A percentile compares a stretch with the other conserved stretches of the same genome.
Evolutionary conservation across 1,284 basidiomycete species (phyloP).

Genomic region (Trametes sp.): DNA sequence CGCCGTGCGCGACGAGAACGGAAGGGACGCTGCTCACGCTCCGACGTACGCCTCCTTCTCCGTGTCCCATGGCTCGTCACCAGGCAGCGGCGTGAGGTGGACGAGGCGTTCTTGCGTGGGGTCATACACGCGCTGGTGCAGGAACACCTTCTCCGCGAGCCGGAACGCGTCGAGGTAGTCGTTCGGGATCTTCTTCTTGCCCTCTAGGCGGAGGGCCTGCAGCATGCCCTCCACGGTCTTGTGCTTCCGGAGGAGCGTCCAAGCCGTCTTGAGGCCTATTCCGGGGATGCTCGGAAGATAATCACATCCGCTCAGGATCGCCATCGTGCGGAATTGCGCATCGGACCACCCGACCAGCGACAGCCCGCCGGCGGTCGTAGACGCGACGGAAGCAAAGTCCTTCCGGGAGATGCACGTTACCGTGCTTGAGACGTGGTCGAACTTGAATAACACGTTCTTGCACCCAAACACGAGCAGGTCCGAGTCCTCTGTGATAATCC

Average conservation of each 20-base stretch:
- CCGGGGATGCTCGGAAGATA: constrained; percentile 95
- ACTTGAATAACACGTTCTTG: constrained; percentile 85
- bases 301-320: constrained; percentile 97
- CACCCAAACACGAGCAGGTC: constrained; percentile 98
- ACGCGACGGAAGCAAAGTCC: constrained; percentile 75
- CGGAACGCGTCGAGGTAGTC: constrained; percentile 78
- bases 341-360: constrained; percentile 91
- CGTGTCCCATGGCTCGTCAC: constrained; percentile 61
- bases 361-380: constrained; percentile 64
- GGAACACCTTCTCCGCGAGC: constrained; percentile 91
- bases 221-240: constrained; percentile 90
- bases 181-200: constrained; percentile 83
- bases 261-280: constrained; percentile 96
- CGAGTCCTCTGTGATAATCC: constrained; percentile 97
- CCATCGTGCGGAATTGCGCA: constrained; percentile 91
- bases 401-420: constrained; percentile 84
- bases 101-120: constrained; percentile 72
- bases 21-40: constrained; percentile 54
- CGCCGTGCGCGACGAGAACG: constrained; percentile 14
- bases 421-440: constrained; percentile 77
- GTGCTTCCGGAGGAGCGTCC: constrained; percentile 81
- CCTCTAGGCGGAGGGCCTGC: constrained; percentile 83
- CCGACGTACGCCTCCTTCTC: constrained; percentile 81
- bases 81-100: constrained; percentile 67
- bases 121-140: constrained; percentile 94